Evolutionary conservation across 2,329 filamentous ascomycete genomes (phyloP).

Genomic region (Monosporascus ibericus): DNA sequence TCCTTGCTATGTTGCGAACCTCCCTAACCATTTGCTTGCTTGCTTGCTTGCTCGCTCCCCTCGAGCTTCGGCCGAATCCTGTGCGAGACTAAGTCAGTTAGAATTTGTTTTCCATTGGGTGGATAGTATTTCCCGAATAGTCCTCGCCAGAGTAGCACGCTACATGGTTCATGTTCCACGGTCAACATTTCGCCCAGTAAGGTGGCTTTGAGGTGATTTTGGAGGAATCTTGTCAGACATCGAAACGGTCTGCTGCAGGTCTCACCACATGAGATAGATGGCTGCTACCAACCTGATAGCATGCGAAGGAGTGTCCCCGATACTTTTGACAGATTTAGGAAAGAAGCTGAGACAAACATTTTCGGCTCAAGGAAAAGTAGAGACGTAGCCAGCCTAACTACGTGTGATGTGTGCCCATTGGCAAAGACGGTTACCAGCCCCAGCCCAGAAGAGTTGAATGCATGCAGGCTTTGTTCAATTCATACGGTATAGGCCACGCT

Average conservation of each 20-base stretch:
- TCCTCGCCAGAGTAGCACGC: not conserved
- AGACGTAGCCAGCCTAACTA: too few species aligned
- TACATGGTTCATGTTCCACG: not conserved
- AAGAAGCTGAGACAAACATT: not conserved
- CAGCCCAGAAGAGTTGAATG: too few species aligned
- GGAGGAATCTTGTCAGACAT: not conserved
- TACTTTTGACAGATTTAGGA: too few species aligned
- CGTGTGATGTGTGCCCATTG: too few species aligned
- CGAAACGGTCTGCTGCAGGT: not conserved
- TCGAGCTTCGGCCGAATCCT: too few species aligned
- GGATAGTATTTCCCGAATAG: not conserved
- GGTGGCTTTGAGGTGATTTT: not conserved
- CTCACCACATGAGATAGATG: not conserved
- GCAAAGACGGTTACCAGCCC: too few species aligned
- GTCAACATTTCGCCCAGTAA: not conserved
- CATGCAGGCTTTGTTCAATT: too few species aligned
- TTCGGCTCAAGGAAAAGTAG: not conserved
- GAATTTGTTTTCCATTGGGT: too few species aligned
- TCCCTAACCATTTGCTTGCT: too few species aligned
- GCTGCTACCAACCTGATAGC: not conserved
- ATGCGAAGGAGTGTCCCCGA: not conserved
- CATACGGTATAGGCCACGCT: not conserved
- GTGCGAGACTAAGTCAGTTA: too few species aligned
- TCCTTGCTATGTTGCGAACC: too few species aligned
- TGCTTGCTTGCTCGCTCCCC: too few species aligned